Conservation (phyloP, 2,329 filamentous ascomycete species). For the Exophiala aquamarina region DNA sequence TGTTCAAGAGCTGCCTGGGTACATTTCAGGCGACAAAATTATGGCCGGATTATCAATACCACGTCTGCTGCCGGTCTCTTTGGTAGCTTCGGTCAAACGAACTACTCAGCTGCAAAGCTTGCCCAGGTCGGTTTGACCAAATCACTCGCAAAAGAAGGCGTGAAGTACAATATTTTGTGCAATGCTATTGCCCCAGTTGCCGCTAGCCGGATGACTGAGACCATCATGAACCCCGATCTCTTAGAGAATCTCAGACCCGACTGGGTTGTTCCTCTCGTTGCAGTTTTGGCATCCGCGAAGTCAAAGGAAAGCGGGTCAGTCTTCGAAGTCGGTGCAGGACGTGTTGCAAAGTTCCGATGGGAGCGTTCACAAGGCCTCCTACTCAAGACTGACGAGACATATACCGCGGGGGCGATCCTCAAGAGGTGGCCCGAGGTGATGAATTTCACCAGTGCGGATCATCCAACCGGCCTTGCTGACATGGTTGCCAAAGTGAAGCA, state of each 20-base stretch:
- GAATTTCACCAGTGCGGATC: conserved; percentile 81
- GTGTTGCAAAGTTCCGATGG: conserved; percentile 91
- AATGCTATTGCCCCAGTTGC: conserved; percentile 95
- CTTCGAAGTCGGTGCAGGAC: conserved; percentile 90
- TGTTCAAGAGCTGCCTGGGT: conserved; percentile 93
- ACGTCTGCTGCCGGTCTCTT: conserved; percentile 91
- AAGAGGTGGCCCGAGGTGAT: conserved; percentile 84
- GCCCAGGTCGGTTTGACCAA: conserved; percentile 95
- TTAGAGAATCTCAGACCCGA: conserved; percentile 83
- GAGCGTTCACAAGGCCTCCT: conserved; percentile 85
- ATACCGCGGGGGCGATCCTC: conserved; percentile 83
- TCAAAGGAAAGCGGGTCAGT: conserved; percentile 86
- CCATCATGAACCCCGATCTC: conserved; percentile 88
- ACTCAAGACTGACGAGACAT: conserved; percentile 75
- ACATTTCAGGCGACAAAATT: conserved; percentile 98
- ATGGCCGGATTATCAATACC: conserved; percentile 93
- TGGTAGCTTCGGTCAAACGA: conserved; percentile 91
- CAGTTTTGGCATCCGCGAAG: conserved; percentile 78
- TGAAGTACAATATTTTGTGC: conserved; percentile 94
- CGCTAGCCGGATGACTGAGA: conserved; percentile 91
- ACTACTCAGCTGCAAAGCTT: conserved; percentile 95
- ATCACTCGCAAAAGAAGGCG: conserved; percentile 93
- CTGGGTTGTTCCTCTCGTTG: conserved; percentile 92
- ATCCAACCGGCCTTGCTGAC: conserved; percentile 81
- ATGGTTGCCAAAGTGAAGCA: conserved; percentile 82